Evolutionary conservation across 495 filamentous ascomycete genomes (phyloP).

Genomic region (Evernia prunastri): DNA sequence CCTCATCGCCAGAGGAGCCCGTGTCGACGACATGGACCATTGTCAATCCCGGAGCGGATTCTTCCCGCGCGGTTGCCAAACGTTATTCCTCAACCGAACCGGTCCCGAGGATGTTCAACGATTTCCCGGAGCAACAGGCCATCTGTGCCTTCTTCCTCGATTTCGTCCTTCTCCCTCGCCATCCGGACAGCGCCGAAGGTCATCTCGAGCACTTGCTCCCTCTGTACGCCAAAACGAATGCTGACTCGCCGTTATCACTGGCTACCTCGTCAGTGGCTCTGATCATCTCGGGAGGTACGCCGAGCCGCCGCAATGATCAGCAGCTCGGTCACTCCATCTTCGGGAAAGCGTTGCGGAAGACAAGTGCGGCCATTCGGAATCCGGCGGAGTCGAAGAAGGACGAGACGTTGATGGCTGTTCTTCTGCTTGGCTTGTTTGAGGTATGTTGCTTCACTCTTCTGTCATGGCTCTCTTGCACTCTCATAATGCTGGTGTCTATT

Average conservation of each 20-base stretch:
- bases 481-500: not conserved
- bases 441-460: conserved; percentile 32
- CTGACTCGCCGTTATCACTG: conserved; percentile 45
- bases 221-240: conserved; percentile 41
- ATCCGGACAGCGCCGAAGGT: conserved; percentile 37
- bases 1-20: conserved; percentile 14
- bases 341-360: conserved; percentile 45
- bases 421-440: conserved; percentile 61
- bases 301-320: conserved; percentile 39
- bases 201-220: conserved; percentile 53
- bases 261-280: conserved; percentile 58
- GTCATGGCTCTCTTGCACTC: not conserved
- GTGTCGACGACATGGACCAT: not conserved
- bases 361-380: conserved; percentile 47
- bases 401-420: conserved; percentile 52
- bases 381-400: conserved; percentile 44
- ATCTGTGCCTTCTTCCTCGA: conserved; percentile 50
- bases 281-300: conserved; percentile 41
- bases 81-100: not conserved
- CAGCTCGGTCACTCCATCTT: conserved; percentile 35
- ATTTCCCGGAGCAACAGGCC: conserved; percentile 41
- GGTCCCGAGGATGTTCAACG: conserved; percentile 22
- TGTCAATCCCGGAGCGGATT: conserved; percentile 7
- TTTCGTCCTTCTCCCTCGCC: conserved; percentile 46
- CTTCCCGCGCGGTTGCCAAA: conserved; percentile 8